Conservation (phyloP, 352 stramenopile genomes). For the Chrysophaeum taylorii region DNA sequence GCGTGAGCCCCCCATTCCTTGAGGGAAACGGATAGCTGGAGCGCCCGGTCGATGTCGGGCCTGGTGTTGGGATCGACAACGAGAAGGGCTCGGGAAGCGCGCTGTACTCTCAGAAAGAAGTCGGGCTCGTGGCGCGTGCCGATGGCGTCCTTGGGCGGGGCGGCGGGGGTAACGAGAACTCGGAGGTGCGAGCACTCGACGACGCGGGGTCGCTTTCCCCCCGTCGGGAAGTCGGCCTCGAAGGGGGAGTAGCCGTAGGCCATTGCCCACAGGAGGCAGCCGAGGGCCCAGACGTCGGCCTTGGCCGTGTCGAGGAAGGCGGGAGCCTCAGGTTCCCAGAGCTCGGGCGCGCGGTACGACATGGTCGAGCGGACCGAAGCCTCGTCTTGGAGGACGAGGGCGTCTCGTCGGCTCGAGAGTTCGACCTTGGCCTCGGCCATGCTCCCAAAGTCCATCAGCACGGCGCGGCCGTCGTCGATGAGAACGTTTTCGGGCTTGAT, state of each 20-base stretch:
- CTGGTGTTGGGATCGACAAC: too few relatives aligned
- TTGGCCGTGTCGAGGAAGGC: constrained; percentile 39
- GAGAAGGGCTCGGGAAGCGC: too few relatives aligned
- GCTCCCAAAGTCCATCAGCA: constrained; percentile 65
- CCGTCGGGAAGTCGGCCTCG: constrained; percentile 52
- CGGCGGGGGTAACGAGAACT: constrained; percentile 51
- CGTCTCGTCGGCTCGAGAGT: constrained; percentile 36
- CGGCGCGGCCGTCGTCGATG: constrained; percentile 35
- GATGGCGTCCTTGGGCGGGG: constrained; percentile 28
- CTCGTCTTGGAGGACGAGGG: constrained; percentile 57
- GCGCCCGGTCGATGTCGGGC: too few relatives aligned
- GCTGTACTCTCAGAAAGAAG: too few relatives aligned
- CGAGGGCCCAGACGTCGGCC: constrained; percentile 76
- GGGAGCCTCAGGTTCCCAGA: constrained; percentile 57
- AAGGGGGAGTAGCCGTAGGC: constrained; percentile 77
- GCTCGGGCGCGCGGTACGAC: constrained; percentile 73
- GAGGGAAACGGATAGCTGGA: too few relatives aligned
- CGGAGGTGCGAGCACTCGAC: constrained; percentile 49
- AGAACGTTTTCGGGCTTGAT: constrained; percentile 33
- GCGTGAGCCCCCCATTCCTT: too few relatives aligned
- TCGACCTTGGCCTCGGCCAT: constrained; percentile 35
- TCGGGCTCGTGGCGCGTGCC: neutral
- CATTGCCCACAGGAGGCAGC: constrained; percentile 75
- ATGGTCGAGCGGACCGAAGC: constrained; percentile 66
- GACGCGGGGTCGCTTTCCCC: constrained; percentile 18